Evolutionary conservation across 208 protist species (phyloP), one percentile per base, ranked within the genome.

Genomic region (Tritrichomonas foetus): DNA sequence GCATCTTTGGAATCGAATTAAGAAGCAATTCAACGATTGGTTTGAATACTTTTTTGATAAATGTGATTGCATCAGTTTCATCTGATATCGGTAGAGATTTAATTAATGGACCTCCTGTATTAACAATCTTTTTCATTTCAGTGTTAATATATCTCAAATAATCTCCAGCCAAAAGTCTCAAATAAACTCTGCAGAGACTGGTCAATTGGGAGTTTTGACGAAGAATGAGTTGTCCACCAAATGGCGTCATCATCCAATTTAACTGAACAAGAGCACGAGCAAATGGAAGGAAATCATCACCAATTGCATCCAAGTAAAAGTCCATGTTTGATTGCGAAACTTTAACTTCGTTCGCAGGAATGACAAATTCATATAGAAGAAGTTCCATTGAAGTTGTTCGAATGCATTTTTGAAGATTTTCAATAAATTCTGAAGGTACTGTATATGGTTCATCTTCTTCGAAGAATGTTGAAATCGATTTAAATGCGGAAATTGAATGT

Each of bases 1-100:
- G 44, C 74, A 84, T 84, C 25, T 84, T 84, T 53, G 74, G 11
- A 25, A 84, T n/a, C n/a, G 74, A 84, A 53, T 49, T n/a, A n/a
- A 84, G 53, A 53, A 84, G 9, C 1, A 53, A 27, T n/a, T 84
- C 20, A n/a, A 44, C 44, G 9, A 20, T 16, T 53, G 41, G 74
- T 33, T 30, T 1, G 25, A 49, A 84, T n/a, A 84, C 36, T 30
- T 84, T 84, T 53, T 84, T 22, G 22, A 44, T 44, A 53, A 53
- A 84, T n/a, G 1, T 53, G 0, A 47, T 44, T 20, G 74, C 74
- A 53, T 84, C 74, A 39, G 3, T n/a, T 69, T 69, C 64, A 30
- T 69, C 27, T n/a, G 8, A n/a, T 8, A 69, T 69, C n/a, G 64
- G 64, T 25, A 69, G 13, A 5, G 11, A 16, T 33, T 69, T 16